A percentile compares a stretch with the other conserved stretches of the same genome.
Evolutionary conservation across 306 rosid genomes (phyloP).

Genomic region (Rubus parviflorus): DNA sequence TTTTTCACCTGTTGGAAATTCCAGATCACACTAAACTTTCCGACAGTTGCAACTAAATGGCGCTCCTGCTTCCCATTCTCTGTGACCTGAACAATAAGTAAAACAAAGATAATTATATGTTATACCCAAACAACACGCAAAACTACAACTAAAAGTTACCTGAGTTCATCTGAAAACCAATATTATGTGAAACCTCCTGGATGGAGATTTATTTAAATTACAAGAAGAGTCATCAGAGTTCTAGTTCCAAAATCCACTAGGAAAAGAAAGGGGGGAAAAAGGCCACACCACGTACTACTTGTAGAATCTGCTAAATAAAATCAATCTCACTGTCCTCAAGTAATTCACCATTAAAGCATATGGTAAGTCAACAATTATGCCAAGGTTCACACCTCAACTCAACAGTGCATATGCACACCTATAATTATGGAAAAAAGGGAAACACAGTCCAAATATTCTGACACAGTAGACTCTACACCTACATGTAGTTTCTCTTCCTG

Average conservation of each 20-base stretch:
- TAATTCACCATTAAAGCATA: neutral
- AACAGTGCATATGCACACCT: neutral
- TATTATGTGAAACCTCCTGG: neutral
- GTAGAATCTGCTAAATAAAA: neutral
- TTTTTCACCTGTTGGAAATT: constrained; percentile 95
- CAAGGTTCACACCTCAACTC: neutral
- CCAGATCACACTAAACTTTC: constrained; percentile 98
- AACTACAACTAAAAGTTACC: neutral
- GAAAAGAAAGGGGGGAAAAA: neutral
- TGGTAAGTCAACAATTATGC: neutral
- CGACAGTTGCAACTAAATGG: constrained; percentile 93
- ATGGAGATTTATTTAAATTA: constrained; percentile 1
- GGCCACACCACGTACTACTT: neutral
- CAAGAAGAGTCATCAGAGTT: neutral
- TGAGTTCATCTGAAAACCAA: neutral
- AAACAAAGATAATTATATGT: neutral
- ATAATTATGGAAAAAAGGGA: neutral
- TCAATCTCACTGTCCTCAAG: neutral
- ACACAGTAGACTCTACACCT: neutral
- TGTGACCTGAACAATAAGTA: constrained; percentile 57
- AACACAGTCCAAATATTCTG: neutral
- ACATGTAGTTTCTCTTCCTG: neutral
- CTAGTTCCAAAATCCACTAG: neutral
- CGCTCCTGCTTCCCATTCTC: constrained; percentile 98
- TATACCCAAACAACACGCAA: neutral